Base-by-base conservation (phyloP, 257 asterid species). In the Forsythia viridissima region DNA sequence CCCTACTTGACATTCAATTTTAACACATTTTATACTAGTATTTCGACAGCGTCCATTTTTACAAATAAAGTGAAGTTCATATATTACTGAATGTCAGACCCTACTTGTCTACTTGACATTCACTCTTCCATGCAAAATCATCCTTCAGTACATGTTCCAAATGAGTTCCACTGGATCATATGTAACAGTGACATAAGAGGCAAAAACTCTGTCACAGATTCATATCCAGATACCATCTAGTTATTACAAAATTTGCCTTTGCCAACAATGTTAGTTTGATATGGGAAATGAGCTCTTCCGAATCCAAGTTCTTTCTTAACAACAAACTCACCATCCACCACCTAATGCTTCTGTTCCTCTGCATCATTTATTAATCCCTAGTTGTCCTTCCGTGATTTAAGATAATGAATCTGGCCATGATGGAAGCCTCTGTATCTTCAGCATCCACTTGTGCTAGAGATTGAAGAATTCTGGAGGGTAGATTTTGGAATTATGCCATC, bases 141-240 rank as follows among this genome's bases (percentile, higher is more conserved):
- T 95, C 99, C 79, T 87, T 90, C 76, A 80, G 72, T 0, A 95
- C 92, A 83, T 93, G 99, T 76, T 95, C 99, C 99, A 98, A 95
- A 55, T 93, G 34, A 30, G 34, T 30, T 1, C 75, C 52, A 63
- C 72, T 4, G 85, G 86, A 82, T 84, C 89, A 79, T 85, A 79
- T 11, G 74, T 80, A 72, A 77, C 77, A 74, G 74, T 80, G 74
- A 77, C 77, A 74, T 75, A 82, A 30, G 34, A 30, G 34, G 34
- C 34, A 30, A 30, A 59, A 83, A 80, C 74, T 83, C 91, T 57
- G 76, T 84, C 72, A 77, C 78, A 70, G 84, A 61, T 77, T 77
- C 90, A 36, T 78, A 82, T 79, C 84, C 34, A 30, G 34, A 30
- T 30, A 30, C 34, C 34, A 30, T 30, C 34, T 30, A 30, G 34